Base-by-base conservation (phyloP, 768 basidiomycete genomes). In the Mycena pura region DNA sequence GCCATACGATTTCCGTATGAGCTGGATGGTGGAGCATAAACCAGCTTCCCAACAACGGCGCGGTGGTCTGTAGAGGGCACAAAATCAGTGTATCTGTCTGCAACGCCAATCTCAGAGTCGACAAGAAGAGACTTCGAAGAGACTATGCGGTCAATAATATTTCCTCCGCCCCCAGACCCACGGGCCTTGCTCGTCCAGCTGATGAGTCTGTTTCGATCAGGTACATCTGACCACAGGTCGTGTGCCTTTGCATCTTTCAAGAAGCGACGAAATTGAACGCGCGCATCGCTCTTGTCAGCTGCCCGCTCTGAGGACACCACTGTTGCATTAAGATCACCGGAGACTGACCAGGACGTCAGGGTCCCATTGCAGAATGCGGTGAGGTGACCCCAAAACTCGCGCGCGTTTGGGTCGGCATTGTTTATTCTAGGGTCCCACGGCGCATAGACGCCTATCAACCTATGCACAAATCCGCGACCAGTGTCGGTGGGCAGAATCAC, bases 41-140 rank as follows among this genome's bases (percentile, higher is more conserved):
- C 21, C 6, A 55, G 43, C 25, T 36, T 44, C 11, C 41, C 53
- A 0, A 45, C 38, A 2, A 54, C 52, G 7, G 43, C 31, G 21
- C 53, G 53, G n/a, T 55, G 53, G n/a, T 54, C 52, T 54, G 52
- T 54, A 3, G 52, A 29, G 3, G 52, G 52, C 22, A 54, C 52
- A n/a, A 53, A 53, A 21, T 53, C 51, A 41, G 38, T 8, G 27
- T 28, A 53, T 21, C 28, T 40, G 6, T 53, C 51, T 3, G 51
- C 39, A n/a, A 53, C 51, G 1, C 51, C 51, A 21, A 53, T 53
- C 17, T 53, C 51, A 2, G 51, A 53, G 14, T 53, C 51, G 3
- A 53, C 22, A 17, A 53, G 51, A 7, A n/a, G 38, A 5, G n/a
- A 2, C 7, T 19, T 40, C 13, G 51, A 53, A 1, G 51, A 53